Evolutionary conservation across 495 filamentous ascomycete species (phyloP).

Genomic region (Podospora didyma): DNA sequence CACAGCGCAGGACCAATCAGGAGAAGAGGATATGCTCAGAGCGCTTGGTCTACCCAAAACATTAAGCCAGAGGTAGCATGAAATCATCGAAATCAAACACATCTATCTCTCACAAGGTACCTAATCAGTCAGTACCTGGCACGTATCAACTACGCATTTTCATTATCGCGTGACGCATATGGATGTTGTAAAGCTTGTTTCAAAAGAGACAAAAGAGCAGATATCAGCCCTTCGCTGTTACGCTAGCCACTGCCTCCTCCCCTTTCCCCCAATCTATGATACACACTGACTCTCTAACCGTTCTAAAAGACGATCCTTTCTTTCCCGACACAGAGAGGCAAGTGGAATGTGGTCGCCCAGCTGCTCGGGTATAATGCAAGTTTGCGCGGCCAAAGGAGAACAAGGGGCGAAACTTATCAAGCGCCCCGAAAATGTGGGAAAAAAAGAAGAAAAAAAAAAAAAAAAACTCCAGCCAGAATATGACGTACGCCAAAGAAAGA

Average conservation of each 20-base stretch:
- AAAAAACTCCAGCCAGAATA: constrained; percentile 1
- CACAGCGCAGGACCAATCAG: constrained; percentile 9
- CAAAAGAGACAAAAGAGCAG: not conserved
- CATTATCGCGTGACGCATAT: too few relatives aligned
- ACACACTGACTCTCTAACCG: not conserved
- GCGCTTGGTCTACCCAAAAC: constrained; percentile 26
- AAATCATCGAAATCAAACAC: not conserved
- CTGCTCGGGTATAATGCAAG: constrained; percentile 4
- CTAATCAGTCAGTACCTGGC: too few relatives aligned
- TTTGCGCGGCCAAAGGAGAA: constrained; percentile 1
- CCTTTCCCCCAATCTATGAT: not conserved
- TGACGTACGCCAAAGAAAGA: not conserved
- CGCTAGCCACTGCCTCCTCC: not conserved
- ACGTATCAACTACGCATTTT: too few relatives aligned
- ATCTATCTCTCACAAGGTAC: too few relatives aligned
- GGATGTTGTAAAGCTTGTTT: too few relatives aligned
- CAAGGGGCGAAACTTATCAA: too few relatives aligned
- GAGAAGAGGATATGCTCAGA: constrained; percentile 26
- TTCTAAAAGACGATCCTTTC: not conserved
- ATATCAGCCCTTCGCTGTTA: too few relatives aligned
- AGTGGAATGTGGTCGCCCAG: not conserved
- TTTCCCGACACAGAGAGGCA: not conserved
- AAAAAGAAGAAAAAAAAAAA: constrained; percentile 7
- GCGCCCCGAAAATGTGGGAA: constrained; percentile 4
- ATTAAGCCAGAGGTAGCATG: constrained; percentile 2